Percentiles rank a stretch among this genome's conserved stretches.
These are phyloP conservation scores for Suhomyces panamericanus DNA, from an alignment of 1,139 yeast genomes.

Conservation along the genomic window DNA sequence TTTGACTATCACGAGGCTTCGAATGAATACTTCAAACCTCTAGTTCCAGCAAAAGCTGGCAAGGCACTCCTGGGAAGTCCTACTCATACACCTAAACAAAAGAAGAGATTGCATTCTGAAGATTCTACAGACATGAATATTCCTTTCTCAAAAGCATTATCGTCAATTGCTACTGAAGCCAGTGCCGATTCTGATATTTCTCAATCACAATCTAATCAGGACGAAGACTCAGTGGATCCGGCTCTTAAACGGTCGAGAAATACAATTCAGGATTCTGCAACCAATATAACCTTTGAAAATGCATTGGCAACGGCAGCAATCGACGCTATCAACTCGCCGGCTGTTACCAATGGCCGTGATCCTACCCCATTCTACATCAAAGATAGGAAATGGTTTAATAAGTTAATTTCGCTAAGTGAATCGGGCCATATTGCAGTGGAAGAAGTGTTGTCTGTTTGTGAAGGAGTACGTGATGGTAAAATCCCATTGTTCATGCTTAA, in stretches of 20 bases:
- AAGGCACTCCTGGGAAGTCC: constrained; percentile 13
- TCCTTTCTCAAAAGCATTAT: constrained; percentile 14
- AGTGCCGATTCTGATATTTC: constrained; percentile 9
- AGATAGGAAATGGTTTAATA: constrained; percentile 45
- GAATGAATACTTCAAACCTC: constrained; percentile 31
- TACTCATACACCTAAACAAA: constrained; percentile 8
- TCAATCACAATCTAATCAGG: constrained; percentile 13
- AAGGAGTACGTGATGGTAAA: constrained; percentile 43
- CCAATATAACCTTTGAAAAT: constrained; percentile 30
- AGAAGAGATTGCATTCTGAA: constrained; percentile 20
- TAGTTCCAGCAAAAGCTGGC: constrained; percentile 24
- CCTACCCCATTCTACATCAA: constrained; percentile 34
- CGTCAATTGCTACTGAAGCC: constrained; percentile 13
- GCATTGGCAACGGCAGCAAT: constrained; percentile 36
- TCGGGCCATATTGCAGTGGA: constrained; percentile 29
- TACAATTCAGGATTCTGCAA: constrained; percentile 13
- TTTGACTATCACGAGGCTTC: constrained; percentile 37
- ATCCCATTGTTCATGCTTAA: constrained; percentile 43
- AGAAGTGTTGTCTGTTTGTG: constrained; percentile 39
- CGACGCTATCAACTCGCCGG: constrained; percentile 37
- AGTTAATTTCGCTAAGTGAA: constrained; percentile 33
- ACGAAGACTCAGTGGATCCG: constrained; percentile 34
- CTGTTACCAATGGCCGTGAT: constrained; percentile 27
- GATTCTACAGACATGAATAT: constrained; percentile 12
- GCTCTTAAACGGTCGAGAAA: constrained; percentile 28